These are phyloP conservation scores for Pichiaceae sp. DNA, from an alignment of 1,139 yeast genomes.

Conservation along the genomic window DNA sequence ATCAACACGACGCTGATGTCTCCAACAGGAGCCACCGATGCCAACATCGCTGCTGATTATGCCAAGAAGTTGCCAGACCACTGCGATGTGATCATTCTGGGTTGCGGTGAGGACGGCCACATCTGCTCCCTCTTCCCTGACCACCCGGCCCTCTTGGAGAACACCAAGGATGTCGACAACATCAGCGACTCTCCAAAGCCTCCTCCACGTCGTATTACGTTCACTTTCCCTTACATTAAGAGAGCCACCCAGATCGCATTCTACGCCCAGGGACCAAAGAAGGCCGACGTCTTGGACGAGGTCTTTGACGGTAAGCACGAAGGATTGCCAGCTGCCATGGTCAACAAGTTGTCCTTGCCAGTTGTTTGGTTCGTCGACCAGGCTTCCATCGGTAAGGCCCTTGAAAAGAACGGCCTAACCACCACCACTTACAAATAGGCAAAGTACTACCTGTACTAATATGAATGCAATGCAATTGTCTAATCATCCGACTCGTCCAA, in stretches of 20 bases:
- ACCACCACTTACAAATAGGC: not conserved
- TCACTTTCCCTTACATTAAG: slow-evolving; percentile 57
- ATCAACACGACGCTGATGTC: slow-evolving; percentile 45
- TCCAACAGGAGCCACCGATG: slow-evolving; percentile 38
- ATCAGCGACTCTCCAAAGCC: slow-evolving; percentile 66
- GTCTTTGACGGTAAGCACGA: slow-evolving; percentile 47
- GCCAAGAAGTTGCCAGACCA: slow-evolving; percentile 33
- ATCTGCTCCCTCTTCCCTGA: slow-evolving; percentile 71
- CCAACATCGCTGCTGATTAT: slow-evolving; percentile 43
- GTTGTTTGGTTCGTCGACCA: slow-evolving; percentile 79
- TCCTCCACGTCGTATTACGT: slow-evolving; percentile 68
- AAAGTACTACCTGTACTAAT: not conserved
- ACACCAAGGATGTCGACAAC: slow-evolving; percentile 30
- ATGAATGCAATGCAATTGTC: not conserved
- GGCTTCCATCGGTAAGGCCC: slow-evolving; percentile 62
- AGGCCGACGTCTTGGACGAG: slow-evolving; percentile 63
- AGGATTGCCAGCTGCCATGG: slow-evolving; percentile 63
- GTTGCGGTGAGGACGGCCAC: slow-evolving; percentile 80
- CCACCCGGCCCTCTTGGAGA: slow-evolving; percentile 38
- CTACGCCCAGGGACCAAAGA: slow-evolving; percentile 85
- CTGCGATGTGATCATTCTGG: slow-evolving; percentile 55
- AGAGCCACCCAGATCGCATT: slow-evolving; percentile 56
- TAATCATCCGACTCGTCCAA: not conserved
- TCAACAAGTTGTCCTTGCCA: slow-evolving; percentile 40
- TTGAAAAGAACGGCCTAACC: slow-evolving; percentile 14